A percentile compares a stretch with the other conserved stretches of the same genome.
phyloP scores from a whole-genome alignment of 768 basidiomycete species.

The Mrakia blollopis region DNA sequence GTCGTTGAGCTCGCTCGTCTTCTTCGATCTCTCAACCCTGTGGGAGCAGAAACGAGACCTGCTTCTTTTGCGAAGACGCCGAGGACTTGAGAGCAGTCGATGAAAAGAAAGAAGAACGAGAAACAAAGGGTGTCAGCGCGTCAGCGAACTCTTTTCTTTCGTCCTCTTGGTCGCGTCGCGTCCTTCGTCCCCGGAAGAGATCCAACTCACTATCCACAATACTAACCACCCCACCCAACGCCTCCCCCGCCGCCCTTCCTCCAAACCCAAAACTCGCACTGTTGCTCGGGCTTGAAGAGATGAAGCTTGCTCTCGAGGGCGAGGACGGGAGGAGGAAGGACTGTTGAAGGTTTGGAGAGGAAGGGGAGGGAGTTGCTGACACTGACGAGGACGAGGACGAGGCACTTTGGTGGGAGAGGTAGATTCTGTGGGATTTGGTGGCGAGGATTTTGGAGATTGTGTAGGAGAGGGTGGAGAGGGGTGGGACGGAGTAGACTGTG shows the following conservation, averaged over 20 bases:
- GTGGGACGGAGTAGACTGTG: slow-evolving; percentile 3
- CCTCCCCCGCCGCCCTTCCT: not conserved
- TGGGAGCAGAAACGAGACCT: slow-evolving; percentile 8
- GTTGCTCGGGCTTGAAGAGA: not conserved
- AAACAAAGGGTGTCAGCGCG: not conserved
- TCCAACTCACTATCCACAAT: slow-evolving; percentile 1
- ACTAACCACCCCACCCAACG: not conserved
- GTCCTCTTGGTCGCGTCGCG: no score
- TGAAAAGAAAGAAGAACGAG: not conserved
- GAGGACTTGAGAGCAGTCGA: not conserved
- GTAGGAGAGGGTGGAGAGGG: not conserved
- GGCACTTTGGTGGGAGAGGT: not conserved
- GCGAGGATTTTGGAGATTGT: slow-evolving; percentile 16
- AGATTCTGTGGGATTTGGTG: slow-evolving; percentile 12
- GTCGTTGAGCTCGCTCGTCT: not conserved
- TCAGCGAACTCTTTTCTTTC: no score
- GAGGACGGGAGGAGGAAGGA: slow-evolving; percentile 2
- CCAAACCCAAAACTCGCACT: not conserved
- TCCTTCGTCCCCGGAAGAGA: no score
- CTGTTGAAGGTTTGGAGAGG: not conserved
- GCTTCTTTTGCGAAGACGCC: slow-evolving; percentile 11
- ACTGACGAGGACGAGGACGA: no score
- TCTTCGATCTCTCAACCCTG: not conserved
- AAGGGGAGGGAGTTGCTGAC: not conserved
- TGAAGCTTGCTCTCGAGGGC: not conserved